Base-by-base conservation (phyloP, 1,284 basidiomycete species). In the Ceratobasidium sp. region DNA sequence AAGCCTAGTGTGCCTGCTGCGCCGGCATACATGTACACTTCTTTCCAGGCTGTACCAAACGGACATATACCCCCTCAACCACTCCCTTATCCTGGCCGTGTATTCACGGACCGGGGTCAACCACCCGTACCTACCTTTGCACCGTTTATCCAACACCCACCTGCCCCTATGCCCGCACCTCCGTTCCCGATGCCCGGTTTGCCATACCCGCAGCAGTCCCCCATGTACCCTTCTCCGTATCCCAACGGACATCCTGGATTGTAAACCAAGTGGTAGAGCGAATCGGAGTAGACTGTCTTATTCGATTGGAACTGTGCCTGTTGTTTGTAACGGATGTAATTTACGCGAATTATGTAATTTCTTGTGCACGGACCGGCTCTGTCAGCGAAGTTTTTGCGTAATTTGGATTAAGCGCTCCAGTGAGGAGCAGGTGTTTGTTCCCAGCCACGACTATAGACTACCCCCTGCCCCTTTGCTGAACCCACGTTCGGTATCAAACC, bases 371-470 rank as follows among this genome's bases (percentile, higher is more conserved):
- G 64, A 44, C 72, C 52, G 54, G 30, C 21, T 7, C 38, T n/a
- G n/a, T 30, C n/a, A 30, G 32, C 38, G 26, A 57, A 63, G 28
- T 58, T 73, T 72, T 73, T 58, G 62, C 63, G 47, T 54, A 63
- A 62, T 32, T 35, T 52, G 30, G 21, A 58, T 50, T 41, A 67
- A 66, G 47, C 50, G 62, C 46, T 44, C 30, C 55, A 35, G 54
- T 46, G 52, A 32, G 26, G 18, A 23, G 1, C 57, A 26, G n/a
- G 52, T 55, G 18, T 57, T 73, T 50, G 44, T 62, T 69, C 73
- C 59, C 59, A 62, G 41, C 59, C 66, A 61, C 73, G 47, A 69
- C 54, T 41, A 43, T 58, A 64, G 49, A 73, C 72, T 66, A 59
- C n/a, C n/a, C n/a, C n/a, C n/a, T n/a, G n/a, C n/a, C n/a, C 35